phyloP scores from a whole-genome alignment of 2,329 filamentous ascomycete genomes.

The Paradendryphiella salina region DNA sequence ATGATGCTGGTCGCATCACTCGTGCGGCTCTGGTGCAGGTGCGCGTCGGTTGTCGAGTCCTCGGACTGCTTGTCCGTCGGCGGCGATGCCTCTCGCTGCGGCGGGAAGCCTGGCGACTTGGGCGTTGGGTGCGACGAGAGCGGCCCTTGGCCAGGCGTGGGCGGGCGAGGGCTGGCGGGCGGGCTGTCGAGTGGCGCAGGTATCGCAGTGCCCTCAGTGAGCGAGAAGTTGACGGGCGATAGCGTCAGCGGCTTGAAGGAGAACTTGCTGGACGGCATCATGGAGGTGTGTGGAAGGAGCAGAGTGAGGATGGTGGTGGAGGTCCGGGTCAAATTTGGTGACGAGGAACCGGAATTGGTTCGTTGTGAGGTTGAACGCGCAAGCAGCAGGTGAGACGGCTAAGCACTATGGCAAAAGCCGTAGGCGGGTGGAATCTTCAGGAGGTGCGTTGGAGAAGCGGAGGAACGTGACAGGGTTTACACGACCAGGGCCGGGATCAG shows the following conservation, averaged over 20 bases:
- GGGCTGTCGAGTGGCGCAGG: slow-evolving; percentile 48
- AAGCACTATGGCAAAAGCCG: slow-evolving; percentile 20
- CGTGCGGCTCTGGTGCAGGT: slow-evolving; percentile 28
- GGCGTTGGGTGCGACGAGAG: slow-evolving; percentile 50
- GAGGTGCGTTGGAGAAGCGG: slow-evolving; percentile 31
- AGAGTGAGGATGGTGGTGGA: not conserved
- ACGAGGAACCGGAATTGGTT: slow-evolving; percentile 9
- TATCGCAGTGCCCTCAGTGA: slow-evolving; percentile 49
- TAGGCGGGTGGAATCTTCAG: slow-evolving; percentile 34
- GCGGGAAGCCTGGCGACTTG: slow-evolving; percentile 34
- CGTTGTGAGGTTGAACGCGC: slow-evolving; percentile 18
- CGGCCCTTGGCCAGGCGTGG: slow-evolving; percentile 46
- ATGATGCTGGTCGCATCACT: slow-evolving; percentile 38
- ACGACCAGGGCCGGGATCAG: slow-evolving; percentile 17
- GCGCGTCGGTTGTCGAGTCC: slow-evolving; percentile 19
- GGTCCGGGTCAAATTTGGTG: too few species aligned
- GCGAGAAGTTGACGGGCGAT: slow-evolving; percentile 48
- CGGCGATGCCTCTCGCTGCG: slow-evolving; percentile 23
- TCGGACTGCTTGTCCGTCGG: slow-evolving; percentile 22
- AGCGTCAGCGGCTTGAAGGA: slow-evolving; percentile 44
- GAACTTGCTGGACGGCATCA: slow-evolving; percentile 36
- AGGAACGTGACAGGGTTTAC: slow-evolving; percentile 30
- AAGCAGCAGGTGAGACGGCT: slow-evolving; percentile 17
- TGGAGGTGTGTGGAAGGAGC: slow-evolving; percentile 8
- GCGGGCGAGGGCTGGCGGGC: slow-evolving; percentile 45